A percentile compares a stretch with the other conserved stretches of the same genome.
Evolutionary conservation across 2,329 filamentous ascomycete genomes (phyloP).

Genomic region (Aspergillus costaricaensis): DNA sequence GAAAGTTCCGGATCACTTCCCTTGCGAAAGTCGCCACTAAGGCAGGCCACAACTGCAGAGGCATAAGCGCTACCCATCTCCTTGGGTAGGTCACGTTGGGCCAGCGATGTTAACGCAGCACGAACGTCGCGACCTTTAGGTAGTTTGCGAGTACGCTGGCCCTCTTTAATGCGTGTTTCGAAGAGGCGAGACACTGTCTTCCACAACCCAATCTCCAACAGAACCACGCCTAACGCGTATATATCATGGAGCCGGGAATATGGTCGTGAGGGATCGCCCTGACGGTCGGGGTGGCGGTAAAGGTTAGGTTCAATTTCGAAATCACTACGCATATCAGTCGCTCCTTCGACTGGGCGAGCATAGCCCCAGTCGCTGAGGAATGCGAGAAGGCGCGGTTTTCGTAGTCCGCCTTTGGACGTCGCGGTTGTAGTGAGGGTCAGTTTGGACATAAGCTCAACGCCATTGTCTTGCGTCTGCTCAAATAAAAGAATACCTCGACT

Average conservation of each 20-base stretch:
- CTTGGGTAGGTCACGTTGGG: conserved; percentile 22
- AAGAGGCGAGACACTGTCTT: conserved; percentile 32
- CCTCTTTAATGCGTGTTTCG: conserved; percentile 25
- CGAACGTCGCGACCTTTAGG: conserved; percentile 25
- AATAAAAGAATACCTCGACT: conserved; percentile 32
- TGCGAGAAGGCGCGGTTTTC: conserved; percentile 13
- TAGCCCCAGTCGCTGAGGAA: conserved; percentile 33
- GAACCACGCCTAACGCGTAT: conserved; percentile 42
- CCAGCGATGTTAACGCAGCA: conserved; percentile 22
- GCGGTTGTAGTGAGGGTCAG: background rate
- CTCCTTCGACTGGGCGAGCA: conserved; percentile 25
- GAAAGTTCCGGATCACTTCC: conserved; percentile 25
- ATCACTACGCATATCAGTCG: conserved; percentile 27
- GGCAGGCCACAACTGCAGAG: conserved; percentile 25
- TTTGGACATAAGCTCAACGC: conserved; percentile 10
- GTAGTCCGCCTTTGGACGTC: background rate
- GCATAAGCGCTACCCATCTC: conserved; percentile 31
- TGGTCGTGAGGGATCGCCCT: conserved; percentile 29
- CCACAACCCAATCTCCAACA: conserved; percentile 43
- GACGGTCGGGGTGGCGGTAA: conserved; percentile 36
- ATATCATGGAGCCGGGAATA: conserved; percentile 40
- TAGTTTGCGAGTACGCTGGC: conserved; percentile 23
- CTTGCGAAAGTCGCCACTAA: conserved; percentile 24
- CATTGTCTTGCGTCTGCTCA: conserved; percentile 11
- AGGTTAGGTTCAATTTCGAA: conserved; percentile 31